Conservation (phyloP, 2,329 filamentous ascomycete genomes). For the Clarireedia hainanense region DNA sequence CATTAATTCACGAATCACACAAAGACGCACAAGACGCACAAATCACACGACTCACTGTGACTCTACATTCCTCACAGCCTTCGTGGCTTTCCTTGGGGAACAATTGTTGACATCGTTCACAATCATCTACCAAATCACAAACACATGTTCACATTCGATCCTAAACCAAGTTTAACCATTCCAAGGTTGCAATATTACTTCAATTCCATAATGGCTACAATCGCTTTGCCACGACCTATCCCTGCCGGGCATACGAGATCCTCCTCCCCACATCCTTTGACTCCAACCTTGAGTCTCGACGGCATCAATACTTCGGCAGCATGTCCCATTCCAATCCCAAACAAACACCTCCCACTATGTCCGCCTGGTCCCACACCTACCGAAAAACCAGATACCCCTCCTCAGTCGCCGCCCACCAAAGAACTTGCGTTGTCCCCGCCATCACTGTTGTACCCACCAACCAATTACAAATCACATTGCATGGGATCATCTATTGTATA, state of each 20-base stretch:
- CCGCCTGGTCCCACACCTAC: constrained; percentile 63
- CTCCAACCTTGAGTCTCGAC: constrained; percentile 45
- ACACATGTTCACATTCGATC: constrained; percentile 2
- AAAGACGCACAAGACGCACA: not conserved
- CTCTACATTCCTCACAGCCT: not conserved
- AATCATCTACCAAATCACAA: not conserved
- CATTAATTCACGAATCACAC: not conserved
- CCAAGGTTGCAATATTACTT: constrained; percentile 6
- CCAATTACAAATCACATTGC: constrained; percentile 47
- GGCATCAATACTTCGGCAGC: constrained; percentile 43
- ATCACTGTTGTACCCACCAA: constrained; percentile 70
- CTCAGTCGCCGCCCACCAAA: constrained; percentile 55
- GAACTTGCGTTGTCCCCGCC: constrained; percentile 47
- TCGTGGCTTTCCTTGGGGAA: not conserved
- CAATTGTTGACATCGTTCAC: not conserved
- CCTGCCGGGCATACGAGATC: constrained; percentile 21
- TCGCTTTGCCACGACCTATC: constrained; percentile 28
- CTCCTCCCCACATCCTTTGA: constrained; percentile 45
- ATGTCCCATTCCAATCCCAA: constrained; percentile 61
- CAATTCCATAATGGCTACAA: constrained; percentile 26
- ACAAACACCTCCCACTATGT: constrained; percentile 86
- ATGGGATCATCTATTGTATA: constrained; percentile 55
- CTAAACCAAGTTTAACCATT: not conserved
- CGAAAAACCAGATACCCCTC: constrained; percentile 52
- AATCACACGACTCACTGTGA: not conserved